Conservation (phyloP, 2,329 filamentous ascomycete genomes). For the Pyrenophora tritici-repentis region DNA sequence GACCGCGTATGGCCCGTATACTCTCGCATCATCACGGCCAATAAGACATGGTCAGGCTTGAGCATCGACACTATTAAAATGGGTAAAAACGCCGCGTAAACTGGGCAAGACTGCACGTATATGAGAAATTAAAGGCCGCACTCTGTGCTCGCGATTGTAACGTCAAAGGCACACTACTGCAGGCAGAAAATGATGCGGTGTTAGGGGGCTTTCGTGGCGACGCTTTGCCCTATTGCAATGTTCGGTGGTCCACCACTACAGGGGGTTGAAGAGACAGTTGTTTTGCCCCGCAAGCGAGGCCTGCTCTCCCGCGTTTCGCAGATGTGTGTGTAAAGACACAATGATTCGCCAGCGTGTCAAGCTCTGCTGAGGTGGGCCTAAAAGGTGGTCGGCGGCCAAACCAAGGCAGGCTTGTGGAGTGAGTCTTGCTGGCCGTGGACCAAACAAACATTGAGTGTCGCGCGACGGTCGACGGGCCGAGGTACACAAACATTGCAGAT, state of each 20-base stretch:
- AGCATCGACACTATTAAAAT: not conserved
- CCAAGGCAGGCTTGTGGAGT: not conserved
- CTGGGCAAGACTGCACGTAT: not conserved
- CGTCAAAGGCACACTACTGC: not conserved
- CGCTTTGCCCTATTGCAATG: not conserved
- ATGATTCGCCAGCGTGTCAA: conserved; percentile 6
- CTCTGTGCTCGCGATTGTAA: not conserved
- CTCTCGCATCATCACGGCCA: too few relatives aligned
- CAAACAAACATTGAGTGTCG: not conserved
- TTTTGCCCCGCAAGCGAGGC: conserved; percentile 6
- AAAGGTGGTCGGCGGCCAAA: conserved; percentile 10
- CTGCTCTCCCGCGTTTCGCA: conserved; percentile 3
- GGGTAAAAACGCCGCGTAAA: not conserved
- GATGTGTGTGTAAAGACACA: not conserved
- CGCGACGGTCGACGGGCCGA: not conserved
- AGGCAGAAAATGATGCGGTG: not conserved
- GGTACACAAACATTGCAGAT: not conserved
- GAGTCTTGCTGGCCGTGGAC: not conserved
- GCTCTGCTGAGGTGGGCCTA: conserved; percentile 4
- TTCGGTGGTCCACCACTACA: not conserved
- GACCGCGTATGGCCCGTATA: not conserved
- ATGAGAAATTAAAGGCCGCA: not conserved
- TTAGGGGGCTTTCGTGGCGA: not conserved
- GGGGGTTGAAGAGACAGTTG: conserved; percentile 3
- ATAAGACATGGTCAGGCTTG: too few relatives aligned